These are phyloP conservation scores for Trypanosoma caninum DNA, from an alignment of 208 protist genomes.

Conservation along the genomic window DNA sequence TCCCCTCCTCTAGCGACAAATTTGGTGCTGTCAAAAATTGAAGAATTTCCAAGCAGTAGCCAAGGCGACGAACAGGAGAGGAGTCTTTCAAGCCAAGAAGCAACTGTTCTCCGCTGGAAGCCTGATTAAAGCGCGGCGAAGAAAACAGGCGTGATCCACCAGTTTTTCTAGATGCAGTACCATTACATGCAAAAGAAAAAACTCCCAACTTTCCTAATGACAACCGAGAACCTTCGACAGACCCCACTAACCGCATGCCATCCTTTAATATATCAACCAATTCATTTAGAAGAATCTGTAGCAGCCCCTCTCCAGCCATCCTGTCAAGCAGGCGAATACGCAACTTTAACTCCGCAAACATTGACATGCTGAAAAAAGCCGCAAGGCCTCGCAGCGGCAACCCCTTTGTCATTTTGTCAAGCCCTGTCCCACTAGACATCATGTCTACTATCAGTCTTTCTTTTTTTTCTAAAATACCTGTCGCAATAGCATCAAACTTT, in stretches of 20 bases:
- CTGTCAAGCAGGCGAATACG: slow-evolving; percentile 66
- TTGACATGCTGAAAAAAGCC: slow-evolving; percentile 59
- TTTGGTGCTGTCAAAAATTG: slow-evolving; percentile 67
- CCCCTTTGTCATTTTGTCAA: slow-evolving; percentile 43
- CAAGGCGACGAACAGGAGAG: slow-evolving; percentile 27
- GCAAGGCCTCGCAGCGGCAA: slow-evolving; percentile 56
- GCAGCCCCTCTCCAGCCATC: slow-evolving; percentile 63
- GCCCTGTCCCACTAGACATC: slow-evolving; percentile 42
- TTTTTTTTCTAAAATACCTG: slow-evolving; percentile 63
- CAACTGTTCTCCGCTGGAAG: not conserved
- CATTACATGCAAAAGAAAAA: not conserved
- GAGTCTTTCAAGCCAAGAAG: slow-evolving; percentile 20
- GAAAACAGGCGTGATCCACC: not conserved
- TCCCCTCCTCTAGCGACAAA: slow-evolving; percentile 37
- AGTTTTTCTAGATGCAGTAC: not conserved
- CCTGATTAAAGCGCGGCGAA: not conserved
- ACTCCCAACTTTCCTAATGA: not conserved
- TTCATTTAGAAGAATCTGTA: slow-evolving; percentile 51
- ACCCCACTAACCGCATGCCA: not conserved
- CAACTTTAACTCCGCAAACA: slow-evolving; percentile 55
- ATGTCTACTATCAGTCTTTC: slow-evolving; percentile 59
- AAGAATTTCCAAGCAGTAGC: slow-evolving; percentile 73
- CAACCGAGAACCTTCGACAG: too few species aligned
- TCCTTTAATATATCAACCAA: slow-evolving; percentile 8
- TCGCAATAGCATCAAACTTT: slow-evolving; percentile 73